A percentile compares a stretch with the other conserved stretches of the same genome.
phyloP scores from a whole-genome alignment of 2,329 filamentous ascomycete species.

The Sphaerulina musiva region DNA sequence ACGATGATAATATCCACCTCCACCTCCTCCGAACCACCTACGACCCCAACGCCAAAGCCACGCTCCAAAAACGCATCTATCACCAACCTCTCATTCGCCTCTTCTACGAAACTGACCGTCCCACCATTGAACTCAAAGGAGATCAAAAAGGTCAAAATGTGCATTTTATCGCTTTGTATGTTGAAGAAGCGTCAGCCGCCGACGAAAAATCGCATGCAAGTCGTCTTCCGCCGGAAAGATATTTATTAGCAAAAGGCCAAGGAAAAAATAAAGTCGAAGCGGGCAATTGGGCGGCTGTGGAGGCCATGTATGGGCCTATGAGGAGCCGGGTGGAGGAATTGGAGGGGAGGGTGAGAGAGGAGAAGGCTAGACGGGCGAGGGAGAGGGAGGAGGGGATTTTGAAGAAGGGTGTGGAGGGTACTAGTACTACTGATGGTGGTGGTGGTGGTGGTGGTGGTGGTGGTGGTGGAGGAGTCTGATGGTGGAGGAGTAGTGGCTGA shows the following conservation, averaged over 20 bases:
- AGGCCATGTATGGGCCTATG: slow-evolving; percentile 49
- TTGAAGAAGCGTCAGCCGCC: slow-evolving; percentile 42
- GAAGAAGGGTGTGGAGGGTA: neutral
- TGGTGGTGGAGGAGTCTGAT: neutral
- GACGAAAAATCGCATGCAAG: too few species aligned
- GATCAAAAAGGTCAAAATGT: slow-evolving; percentile 43
- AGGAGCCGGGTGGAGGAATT: slow-evolving; percentile 29
- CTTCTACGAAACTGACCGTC: slow-evolving; percentile 46
- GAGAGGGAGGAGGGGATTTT: neutral
- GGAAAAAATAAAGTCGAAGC: slow-evolving; percentile 64
- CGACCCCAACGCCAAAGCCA: slow-evolving; percentile 36
- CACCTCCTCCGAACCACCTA: slow-evolving; percentile 17
- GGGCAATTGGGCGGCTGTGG: slow-evolving; percentile 57
- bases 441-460: too few species aligned
- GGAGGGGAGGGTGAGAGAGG: slow-evolving; percentile 18
- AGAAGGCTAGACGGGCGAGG: slow-evolving; percentile 4
- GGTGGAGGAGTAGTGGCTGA: neutral
- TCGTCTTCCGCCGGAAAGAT: too few species aligned
- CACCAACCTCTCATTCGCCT: slow-evolving; percentile 33
- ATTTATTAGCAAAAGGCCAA: slow-evolving; percentile 53
- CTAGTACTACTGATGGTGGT: too few species aligned
- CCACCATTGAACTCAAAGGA: slow-evolving; percentile 51
- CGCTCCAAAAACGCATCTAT: slow-evolving; percentile 32
- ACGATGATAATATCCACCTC: slow-evolving; percentile 11
- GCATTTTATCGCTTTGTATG: slow-evolving; percentile 58